Evolutionary conservation across 139 green algal species (phyloP), one percentile per base, ranked within the genome.

Genomic region (Picochlorum sp.): DNA sequence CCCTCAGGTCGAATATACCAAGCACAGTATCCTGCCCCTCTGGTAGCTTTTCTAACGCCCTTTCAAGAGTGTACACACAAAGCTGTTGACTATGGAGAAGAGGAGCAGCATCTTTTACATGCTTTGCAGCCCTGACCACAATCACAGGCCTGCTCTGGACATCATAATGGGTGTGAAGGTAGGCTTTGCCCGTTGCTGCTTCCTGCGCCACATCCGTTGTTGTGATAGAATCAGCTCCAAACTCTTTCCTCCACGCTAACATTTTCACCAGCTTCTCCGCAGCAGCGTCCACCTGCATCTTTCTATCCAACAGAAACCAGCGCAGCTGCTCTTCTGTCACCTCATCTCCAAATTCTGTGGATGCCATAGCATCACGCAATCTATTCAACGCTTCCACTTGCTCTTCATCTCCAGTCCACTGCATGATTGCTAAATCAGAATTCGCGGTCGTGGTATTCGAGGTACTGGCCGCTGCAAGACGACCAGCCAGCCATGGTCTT

Each of bases 1-100:
- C 86, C 6, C 76, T 70, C 49, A 98, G 77, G 69, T 98, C 92
- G 60, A 96, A 97, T 44, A 98, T 87, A 44, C 89, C 89, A 37
- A 98, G 67, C 20, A 97, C 73, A 62, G 90, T 90, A 60, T 95
- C 84, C 15, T 71, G 61, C 13, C 26, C 51, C n/a, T 68, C 41
- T 5, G 54, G 45, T 61, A 94, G 68, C 38, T 62, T 28, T 2
- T 64, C 46, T 23, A 95, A 59, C 0, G 85, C 86, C 14, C 76
- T 58, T 56, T 96, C 84, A n/a, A 96, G 71, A 6, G 84, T 47
- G 69, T 81, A 69, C 11, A 80, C 77, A 37, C 77, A 87, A 32
- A 95, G 69, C 24, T 74, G 65, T 76, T 93, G 85, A 76, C 76
- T 90, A 66, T 85, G 79, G 4, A 62, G 44, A 2, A 85, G 47